phyloP scores from a whole-genome alignment of 176 grass and related monocot genomes.

The Chloris gayana region DNA sequence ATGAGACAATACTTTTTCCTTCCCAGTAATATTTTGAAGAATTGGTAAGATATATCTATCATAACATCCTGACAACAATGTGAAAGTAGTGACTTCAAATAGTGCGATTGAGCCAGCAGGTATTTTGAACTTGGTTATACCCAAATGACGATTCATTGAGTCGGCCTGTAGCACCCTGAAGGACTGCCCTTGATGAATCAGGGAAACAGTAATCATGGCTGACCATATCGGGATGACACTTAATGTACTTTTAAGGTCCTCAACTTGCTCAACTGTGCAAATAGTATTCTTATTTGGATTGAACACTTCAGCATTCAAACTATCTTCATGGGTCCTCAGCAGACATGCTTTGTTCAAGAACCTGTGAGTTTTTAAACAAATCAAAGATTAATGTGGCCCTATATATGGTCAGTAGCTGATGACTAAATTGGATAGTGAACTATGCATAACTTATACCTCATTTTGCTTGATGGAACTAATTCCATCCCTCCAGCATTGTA shows the following conservation, averaged over 20 bases:
- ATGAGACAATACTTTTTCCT: conserved; percentile 7
- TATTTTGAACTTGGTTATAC: conserved; percentile 15
- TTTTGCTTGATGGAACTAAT: not conserved
- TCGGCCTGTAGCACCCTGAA: conserved; percentile 45
- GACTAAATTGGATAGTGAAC: not conserved
- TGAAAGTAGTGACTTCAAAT: conserved; percentile 35
- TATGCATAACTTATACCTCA: conserved; percentile 2
- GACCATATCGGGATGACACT: conserved; percentile 50
- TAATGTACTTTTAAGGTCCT: conserved; percentile 34
- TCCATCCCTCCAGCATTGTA: not conserved
- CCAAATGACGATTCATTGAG: conserved; percentile 38
- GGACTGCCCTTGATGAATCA: conserved; percentile 15
- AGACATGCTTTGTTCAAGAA: conserved; percentile 48
- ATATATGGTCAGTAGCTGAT: no score
- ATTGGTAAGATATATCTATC: conserved; percentile 24
- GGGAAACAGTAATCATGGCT: conserved; percentile 21
- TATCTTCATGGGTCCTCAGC: not conserved
- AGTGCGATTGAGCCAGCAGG: conserved; percentile 34
- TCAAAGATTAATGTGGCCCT: not conserved
- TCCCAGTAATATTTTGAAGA: conserved; percentile 32
- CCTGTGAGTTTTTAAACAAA: not conserved
- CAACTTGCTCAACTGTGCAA: conserved; percentile 44
- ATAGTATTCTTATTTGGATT: not conserved
- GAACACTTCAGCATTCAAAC: not conserved
- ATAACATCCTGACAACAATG: conserved; percentile 38